phyloP scores from a whole-genome alignment of 306 rosid genomes.

The Gynostemma pentaphyllum region DNA sequence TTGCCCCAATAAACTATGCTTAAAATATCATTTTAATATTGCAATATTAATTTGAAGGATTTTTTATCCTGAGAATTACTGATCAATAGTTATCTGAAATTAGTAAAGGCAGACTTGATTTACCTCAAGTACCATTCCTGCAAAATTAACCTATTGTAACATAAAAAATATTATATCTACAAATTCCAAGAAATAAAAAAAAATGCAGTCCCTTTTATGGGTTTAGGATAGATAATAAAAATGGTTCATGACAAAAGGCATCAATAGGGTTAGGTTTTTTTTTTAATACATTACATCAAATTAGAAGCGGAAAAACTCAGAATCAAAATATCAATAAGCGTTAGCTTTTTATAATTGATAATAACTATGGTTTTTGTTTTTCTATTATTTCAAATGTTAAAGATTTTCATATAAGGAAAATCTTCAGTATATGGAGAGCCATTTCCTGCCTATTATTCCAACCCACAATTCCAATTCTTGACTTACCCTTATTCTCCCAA shows the following conservation, averaged over 20 bases:
- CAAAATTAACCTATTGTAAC: neutral
- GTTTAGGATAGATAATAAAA: too few species aligned
- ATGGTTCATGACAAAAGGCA: too few species aligned
- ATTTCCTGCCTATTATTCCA: neutral
- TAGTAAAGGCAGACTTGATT: neutral
- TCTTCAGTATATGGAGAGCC: neutral
- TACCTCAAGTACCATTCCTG: neutral
- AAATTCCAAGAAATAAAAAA: neutral
- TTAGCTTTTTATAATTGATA: neutral
- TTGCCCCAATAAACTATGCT: too few species aligned
- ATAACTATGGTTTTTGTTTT: neutral
- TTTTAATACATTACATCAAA: too few species aligned
- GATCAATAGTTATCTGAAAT: too few species aligned
- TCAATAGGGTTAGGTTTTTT: too few species aligned
- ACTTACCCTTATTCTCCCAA: too few species aligned
- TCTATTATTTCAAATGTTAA: neutral
- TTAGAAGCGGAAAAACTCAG: too few species aligned
- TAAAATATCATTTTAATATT: neutral
- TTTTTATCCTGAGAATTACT: neutral
- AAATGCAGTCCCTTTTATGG: too few species aligned
- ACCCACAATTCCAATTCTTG: neutral
- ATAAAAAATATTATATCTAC: neutral
- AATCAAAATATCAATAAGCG: too few species aligned
- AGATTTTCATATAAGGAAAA: too few species aligned
- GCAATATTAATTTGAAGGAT: neutral